Percentiles rank a stretch among this genome's conserved stretches.
Conservation (phyloP, 805 yeast species). For the Teunomyces cretensis region DNA sequence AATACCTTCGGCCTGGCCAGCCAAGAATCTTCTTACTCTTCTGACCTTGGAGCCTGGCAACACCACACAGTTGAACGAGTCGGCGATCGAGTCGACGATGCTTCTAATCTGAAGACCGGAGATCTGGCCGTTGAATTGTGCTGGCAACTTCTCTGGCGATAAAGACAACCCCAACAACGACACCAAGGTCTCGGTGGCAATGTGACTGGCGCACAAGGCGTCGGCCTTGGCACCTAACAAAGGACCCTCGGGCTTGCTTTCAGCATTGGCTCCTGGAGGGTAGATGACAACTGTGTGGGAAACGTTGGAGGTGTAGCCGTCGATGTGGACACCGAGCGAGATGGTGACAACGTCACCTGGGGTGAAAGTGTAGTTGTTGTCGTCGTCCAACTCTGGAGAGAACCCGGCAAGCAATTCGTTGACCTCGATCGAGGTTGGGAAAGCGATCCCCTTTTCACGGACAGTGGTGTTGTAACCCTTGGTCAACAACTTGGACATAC, state of each 20-base stretch:
- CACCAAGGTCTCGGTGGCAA: slow-evolving; percentile 86
- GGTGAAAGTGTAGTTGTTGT: slow-evolving; percentile 44
- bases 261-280: slow-evolving; percentile 50
- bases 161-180: slow-evolving; percentile 70
- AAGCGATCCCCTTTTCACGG: slow-evolving; percentile 87
- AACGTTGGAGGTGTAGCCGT: slow-evolving; percentile 87
- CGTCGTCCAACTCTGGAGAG: slow-evolving; percentile 80
- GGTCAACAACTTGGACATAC: slow-evolving; percentile 58
- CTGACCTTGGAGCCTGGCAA: slow-evolving; percentile 93
- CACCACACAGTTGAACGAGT: slow-evolving; percentile 74
- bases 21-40: slow-evolving; percentile 87
- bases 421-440: slow-evolving; percentile 86
- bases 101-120: slow-evolving; percentile 70
- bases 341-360: slow-evolving; percentile 88
- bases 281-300: slow-evolving; percentile 86
- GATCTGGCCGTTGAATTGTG: slow-evolving; percentile 49
- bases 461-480: slow-evolving; percentile 60
- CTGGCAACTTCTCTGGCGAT: slow-evolving; percentile 73
- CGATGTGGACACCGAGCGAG: slow-evolving; percentile 86
- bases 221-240: slow-evolving; percentile 83
- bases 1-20: slow-evolving; percentile 92
- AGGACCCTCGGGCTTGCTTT: slow-evolving; percentile 67
- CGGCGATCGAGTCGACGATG: slow-evolving; percentile 86
- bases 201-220: slow-evolving; percentile 82
- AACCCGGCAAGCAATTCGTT: slow-evolving; percentile 77